These are phyloP conservation scores for Diaporthe vaccinii DNA, from an alignment of 2,329 filamentous ascomycete genomes.

Conservation along the genomic window DNA sequence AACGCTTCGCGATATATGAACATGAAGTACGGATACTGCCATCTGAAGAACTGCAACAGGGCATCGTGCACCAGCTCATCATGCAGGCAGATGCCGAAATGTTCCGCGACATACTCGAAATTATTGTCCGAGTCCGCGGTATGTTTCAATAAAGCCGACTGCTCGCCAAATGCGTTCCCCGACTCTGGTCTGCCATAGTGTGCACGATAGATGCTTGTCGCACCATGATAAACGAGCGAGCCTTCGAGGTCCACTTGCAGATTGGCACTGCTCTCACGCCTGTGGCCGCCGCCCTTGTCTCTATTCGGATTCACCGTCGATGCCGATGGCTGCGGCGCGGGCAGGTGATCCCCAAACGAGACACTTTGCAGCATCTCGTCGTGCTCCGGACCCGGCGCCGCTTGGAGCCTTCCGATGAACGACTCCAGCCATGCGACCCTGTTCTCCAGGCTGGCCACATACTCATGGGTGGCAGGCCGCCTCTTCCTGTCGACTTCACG, in stretches of 20 bases:
- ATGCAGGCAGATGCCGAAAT: constrained; percentile 46
- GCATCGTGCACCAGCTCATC: constrained; percentile 43
- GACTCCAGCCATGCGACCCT: constrained; percentile 42
- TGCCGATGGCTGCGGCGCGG: neutral
- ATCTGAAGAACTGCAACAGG: constrained; percentile 47
- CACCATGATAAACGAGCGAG: constrained; percentile 42
- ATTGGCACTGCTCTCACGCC: neutral
- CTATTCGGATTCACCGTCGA: neutral
- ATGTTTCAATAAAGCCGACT: neutral
- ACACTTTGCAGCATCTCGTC: constrained; percentile 21
- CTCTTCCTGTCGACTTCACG: constrained; percentile 39
- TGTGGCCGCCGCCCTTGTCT: neutral
- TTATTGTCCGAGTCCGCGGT: neutral
- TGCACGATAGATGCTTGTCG: constrained; percentile 46
- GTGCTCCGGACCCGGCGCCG: constrained; percentile 22
- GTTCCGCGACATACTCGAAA: constrained; percentile 41
- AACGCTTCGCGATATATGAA: constrained; percentile 50
- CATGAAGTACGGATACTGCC: constrained; percentile 51
- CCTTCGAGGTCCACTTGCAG: constrained; percentile 38
- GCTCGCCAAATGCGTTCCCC: constrained; percentile 38
- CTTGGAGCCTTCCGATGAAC: constrained; percentile 38
- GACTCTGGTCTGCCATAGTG: constrained; percentile 7
- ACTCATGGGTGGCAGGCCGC: constrained; percentile 38
- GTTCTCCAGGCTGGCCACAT: constrained; percentile 36
- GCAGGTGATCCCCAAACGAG: neutral